phyloP scores from a whole-genome alignment of 345 rosid genomes.

The Salix koriyanagi region DNA sequence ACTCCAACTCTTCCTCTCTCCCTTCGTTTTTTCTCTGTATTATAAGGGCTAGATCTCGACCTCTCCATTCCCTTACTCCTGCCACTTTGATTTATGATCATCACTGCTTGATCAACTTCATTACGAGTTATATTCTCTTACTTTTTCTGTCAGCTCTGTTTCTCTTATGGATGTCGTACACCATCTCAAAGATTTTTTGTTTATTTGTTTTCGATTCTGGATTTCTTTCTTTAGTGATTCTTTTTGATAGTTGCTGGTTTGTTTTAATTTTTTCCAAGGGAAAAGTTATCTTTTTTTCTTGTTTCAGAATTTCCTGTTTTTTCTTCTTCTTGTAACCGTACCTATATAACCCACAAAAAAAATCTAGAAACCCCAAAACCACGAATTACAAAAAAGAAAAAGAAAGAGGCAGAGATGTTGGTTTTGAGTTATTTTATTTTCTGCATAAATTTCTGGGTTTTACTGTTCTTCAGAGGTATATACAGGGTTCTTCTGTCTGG shows the following conservation, averaged over 20 bases:
- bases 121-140: background rate
- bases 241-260: background rate
- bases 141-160: background rate
- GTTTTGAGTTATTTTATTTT: background rate
- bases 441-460: background rate
- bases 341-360: too few species aligned
- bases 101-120: background rate
- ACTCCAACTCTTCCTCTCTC: background rate
- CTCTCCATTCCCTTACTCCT: background rate
- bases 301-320: background rate
- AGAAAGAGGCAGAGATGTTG: background rate
- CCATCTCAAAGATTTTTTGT: background rate
- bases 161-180: background rate
- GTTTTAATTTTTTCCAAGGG: background rate
- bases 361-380: background rate
- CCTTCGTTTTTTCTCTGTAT: background rate
- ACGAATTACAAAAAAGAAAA: constrained; percentile 1
- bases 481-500: background rate
- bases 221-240: background rate
- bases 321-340: background rate
- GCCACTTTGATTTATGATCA: background rate
- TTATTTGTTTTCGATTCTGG: background rate
- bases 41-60: background rate
- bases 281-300: background rate
- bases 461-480: background rate